These are phyloP conservation scores for Schizosaccharomyces octosporus DNA, from an alignment of 805 yeast species.

Conservation along the genomic window DNA sequence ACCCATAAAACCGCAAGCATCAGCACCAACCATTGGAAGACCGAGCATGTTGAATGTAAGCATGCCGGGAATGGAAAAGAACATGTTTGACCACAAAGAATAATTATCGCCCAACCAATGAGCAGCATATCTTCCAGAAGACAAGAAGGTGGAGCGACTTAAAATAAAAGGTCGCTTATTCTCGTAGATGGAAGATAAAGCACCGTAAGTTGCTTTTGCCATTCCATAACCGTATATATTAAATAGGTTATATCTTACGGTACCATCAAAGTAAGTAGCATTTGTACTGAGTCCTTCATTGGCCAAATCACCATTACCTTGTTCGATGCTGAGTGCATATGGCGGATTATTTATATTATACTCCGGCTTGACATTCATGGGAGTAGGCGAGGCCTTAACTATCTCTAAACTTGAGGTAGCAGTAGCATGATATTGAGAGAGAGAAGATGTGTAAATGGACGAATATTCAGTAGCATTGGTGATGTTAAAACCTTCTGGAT, in stretches of 20 bases:
- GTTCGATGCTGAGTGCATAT: conserved; percentile 14
- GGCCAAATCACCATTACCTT: conserved; percentile 7
- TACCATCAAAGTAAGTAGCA: conserved; percentile 14
- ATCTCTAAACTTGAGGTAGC: not conserved
- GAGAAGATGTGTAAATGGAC: conserved; percentile 2
- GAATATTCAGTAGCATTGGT: conserved; percentile 6
- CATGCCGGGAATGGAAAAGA: conserved; percentile 49
- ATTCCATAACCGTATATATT: conserved; percentile 12
- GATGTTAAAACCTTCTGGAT: conserved; percentile 2
- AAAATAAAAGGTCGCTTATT: conserved; percentile 33
- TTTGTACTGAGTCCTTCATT: conserved; percentile 13
- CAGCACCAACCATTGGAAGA: conserved; percentile 4
- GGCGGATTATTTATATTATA: conserved; percentile 17
- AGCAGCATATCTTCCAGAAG: conserved; percentile 58
- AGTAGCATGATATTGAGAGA: not conserved
- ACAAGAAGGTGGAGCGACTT: conserved; percentile 50
- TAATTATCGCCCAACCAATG: conserved; percentile 77
- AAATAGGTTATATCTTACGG: conserved; percentile 13
- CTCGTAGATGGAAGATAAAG: not conserved
- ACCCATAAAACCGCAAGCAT: conserved; percentile 5
- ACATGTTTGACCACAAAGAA: conserved; percentile 55
- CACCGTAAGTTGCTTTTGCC: conserved; percentile 5
- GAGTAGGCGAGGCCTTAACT: not conserved
- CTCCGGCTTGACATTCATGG: conserved; percentile 7
- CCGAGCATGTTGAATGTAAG: conserved; percentile 18